These are phyloP conservation scores for Xylaria arbuscula DNA, from an alignment of 2,329 filamentous ascomycete species.

Conservation along the genomic window DNA sequence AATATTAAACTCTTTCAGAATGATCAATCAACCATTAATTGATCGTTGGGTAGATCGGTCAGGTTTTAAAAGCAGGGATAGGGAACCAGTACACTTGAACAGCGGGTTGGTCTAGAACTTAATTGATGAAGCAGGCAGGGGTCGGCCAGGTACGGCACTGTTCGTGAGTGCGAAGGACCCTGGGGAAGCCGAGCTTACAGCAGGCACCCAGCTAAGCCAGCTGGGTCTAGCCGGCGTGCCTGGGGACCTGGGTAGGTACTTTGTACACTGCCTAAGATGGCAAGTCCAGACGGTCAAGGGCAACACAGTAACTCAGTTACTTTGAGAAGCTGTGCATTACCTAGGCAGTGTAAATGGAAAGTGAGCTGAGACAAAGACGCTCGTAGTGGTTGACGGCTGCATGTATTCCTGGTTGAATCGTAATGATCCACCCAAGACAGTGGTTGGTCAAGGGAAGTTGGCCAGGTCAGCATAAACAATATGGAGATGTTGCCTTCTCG, in stretches of 20 bases:
- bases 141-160: no score
- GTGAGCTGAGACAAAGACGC: constrained; percentile 4
- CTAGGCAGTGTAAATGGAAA: neutral
- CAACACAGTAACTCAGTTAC: neutral
- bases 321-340: constrained; percentile 7
- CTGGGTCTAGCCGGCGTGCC: constrained; percentile 3
- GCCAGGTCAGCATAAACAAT: neutral
- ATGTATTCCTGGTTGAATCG: neutral
- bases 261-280: neutral
- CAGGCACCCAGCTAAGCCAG: neutral
- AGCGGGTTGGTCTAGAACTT: no score
- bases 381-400: neutral
- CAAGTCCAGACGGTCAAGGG: constrained; percentile 10
- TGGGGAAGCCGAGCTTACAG: constrained; percentile 1
- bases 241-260: neutral
- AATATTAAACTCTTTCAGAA: no score
- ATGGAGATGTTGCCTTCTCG: neutral
- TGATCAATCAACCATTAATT: no score
- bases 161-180: neutral
- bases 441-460: neutral
- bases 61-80: no score
- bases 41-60: no score
- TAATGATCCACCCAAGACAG: constrained; percentile 9
- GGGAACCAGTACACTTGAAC: no score
- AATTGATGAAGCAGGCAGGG: no score